phyloP scores from a whole-genome alignment of 257 asterid species.

The Marsdenia floribunda region DNA sequence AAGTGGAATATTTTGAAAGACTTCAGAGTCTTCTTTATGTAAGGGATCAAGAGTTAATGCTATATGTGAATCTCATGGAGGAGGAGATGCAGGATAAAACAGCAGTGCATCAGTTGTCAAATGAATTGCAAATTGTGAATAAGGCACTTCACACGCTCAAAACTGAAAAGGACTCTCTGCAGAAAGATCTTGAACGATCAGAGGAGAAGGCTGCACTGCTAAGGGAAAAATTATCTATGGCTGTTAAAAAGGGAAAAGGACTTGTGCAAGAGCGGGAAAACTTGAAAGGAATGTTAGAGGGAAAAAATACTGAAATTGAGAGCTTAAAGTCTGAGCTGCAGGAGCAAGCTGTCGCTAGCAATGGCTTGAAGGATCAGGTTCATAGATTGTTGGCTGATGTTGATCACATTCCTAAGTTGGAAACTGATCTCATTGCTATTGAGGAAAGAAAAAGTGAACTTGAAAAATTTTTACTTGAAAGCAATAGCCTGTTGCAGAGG shows the following conservation, averaged over 20 bases:
- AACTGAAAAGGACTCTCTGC: conserved; percentile 52
- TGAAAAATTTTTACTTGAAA: conserved; percentile 61
- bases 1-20: conserved; percentile 39
- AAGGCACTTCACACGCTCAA: conserved; percentile 42
- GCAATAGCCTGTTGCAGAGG: conserved; percentile 61
- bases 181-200: conserved; percentile 54
- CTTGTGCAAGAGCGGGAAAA: conserved; percentile 91
- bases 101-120: conserved; percentile 42
- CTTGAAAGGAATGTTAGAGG: conserved; percentile 57
- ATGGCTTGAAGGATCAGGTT: conserved; percentile 54
- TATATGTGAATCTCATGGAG: conserved; percentile 49
- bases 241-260: conserved; percentile 94
- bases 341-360: conserved; percentile 34
- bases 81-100: conserved; percentile 48
- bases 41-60: conserved; percentile 53
- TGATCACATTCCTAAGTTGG: conserved; percentile 52
- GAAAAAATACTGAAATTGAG: conserved; percentile 62
- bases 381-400: conserved; percentile 48
- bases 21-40: conserved; percentile 61
- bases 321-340: conserved; percentile 59
- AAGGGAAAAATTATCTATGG: conserved; percentile 87
- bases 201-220: conserved; percentile 76
- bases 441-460: conserved; percentile 57
- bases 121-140: conserved; percentile 33
- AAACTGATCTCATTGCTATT: conserved; percentile 45